These are phyloP conservation scores for Trichosporon sp. DNA, from an alignment of 1,284 basidiomycete genomes.

Conservation along the genomic window DNA sequence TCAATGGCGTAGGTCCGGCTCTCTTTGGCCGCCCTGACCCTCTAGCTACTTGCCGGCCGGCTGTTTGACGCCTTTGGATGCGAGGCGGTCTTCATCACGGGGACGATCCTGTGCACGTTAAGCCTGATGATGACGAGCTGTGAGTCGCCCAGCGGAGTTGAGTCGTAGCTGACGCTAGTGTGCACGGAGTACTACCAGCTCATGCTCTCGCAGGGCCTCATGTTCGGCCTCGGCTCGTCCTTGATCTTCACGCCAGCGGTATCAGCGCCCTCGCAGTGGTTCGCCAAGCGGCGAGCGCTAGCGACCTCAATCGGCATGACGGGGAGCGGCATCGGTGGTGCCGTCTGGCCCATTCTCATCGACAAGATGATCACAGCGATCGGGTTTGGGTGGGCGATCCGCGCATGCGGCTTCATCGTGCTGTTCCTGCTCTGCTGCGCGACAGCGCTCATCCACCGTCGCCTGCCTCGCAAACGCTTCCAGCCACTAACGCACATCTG, in stretches of 20 bases:
- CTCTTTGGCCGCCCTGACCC: background rate
- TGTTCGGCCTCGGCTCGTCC: slow-evolving; percentile 37
- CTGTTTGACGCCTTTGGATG: slow-evolving; percentile 23
- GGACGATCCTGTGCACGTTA: slow-evolving; percentile 51
- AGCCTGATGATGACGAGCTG: slow-evolving; percentile 31
- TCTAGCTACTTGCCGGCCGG: background rate
- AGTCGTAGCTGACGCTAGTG: slow-evolving; percentile 30
- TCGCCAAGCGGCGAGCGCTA: slow-evolving; percentile 23
- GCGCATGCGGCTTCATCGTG: slow-evolving; percentile 27
- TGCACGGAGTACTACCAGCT: slow-evolving; percentile 59
- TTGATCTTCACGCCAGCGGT: slow-evolving; percentile 53
- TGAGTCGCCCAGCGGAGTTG: background rate
- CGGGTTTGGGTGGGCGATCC: slow-evolving; percentile 27
- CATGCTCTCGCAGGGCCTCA: slow-evolving; percentile 26
- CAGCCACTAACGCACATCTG: slow-evolving; percentile 18
- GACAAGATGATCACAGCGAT: slow-evolving; percentile 5
- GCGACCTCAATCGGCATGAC: slow-evolving; percentile 33
- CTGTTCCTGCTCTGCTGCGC: slow-evolving; percentile 22
- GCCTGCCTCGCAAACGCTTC: slow-evolving; percentile 21
- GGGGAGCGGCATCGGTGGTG: slow-evolving; percentile 45
- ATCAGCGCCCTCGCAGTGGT: slow-evolving; percentile 55
- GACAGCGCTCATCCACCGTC: slow-evolving; percentile 19
- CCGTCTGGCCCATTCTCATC: slow-evolving; percentile 13
- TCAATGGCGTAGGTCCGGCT: background rate
- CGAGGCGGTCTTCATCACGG: slow-evolving; percentile 49